These are phyloP conservation scores for Microsporum ferrugineum DNA, from an alignment of 2,329 filamentous ascomycete genomes.

Conservation along the genomic window DNA sequence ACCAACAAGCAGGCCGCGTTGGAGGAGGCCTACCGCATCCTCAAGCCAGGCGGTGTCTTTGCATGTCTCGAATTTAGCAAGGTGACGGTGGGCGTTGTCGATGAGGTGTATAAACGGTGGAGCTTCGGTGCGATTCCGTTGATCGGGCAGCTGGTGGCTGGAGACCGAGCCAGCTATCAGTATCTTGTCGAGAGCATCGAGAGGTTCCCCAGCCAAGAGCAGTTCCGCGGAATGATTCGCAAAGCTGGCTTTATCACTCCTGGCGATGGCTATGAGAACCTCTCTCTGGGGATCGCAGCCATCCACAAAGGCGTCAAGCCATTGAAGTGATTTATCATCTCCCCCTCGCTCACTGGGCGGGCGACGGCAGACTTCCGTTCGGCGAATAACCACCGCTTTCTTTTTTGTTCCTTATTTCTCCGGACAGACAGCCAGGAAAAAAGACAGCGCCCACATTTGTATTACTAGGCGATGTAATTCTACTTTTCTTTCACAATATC, in stretches of 20 bases:
- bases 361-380: neutral
- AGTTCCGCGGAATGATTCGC: constrained; percentile 54
- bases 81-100: constrained; percentile 64
- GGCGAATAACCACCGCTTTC: neutral
- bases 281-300: constrained; percentile 85
- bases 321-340: constrained; percentile 6
- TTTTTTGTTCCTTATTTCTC: neutral
- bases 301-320: constrained; percentile 96
- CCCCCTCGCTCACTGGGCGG: neutral
- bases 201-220: constrained; percentile 72
- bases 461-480: constrained; percentile 3
- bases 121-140: constrained; percentile 88
- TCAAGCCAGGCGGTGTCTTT: constrained; percentile 91
- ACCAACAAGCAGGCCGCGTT: constrained; percentile 78
- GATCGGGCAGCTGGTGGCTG: constrained; percentile 89
- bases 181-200: constrained; percentile 98
- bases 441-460: neutral
- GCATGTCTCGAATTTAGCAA: constrained; percentile 94
- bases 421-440: neutral
- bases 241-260: constrained; percentile 73
- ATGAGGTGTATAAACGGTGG: constrained; percentile 87
- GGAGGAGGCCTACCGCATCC: constrained; percentile 69
- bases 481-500: neutral
- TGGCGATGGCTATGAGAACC: constrained; percentile 72
- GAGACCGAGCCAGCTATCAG: constrained; percentile 91